Evolutionary conservation across 1,139 yeast genomes (phyloP), one percentile per base, ranked within the genome.

Genomic region (Geotrichum cucujoidarum): DNA sequence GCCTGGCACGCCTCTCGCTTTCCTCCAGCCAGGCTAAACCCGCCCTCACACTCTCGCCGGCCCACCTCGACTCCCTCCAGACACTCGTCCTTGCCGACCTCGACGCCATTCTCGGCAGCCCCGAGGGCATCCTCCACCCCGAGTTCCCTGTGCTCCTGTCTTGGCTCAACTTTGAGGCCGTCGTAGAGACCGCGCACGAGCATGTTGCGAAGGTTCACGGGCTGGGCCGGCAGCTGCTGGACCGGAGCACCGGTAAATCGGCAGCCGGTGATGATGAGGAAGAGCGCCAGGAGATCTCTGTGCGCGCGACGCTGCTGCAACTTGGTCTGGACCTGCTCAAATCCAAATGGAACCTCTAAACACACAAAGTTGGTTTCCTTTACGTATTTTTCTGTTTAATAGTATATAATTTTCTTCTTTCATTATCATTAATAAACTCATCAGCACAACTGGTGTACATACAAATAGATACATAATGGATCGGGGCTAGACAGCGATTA

Each of bases 91-190:
- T 27, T 11, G 34, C 30, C 13, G 22, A 29, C 8, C 24, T 11
- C 7, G 22, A n/a, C 3, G 35, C 33, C 4, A 21, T 21, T n/a
- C 27, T 24, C 8, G 27, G 27, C 27, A 18, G 27, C 11, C 29
- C 25, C 20, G 10, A 41, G 14, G 40, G 47, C 4, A 3, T 47
- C 11, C 22, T 22, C 20, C 25, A 32, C 8, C 34, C 31, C 4
- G 38, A 42, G 8, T 49, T 49, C 22, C 38, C 40, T 4, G 18
- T 45, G 10, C 27, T 49, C 21, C 27, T 35, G 14, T 43, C 49
- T n/a, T 49, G 52, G 52, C 30, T 36, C n/a, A 45, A 45, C 33
- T 49, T 49, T 30, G 16, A 45, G 36, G 40, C 43, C 2, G 51
- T 36, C 13, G 48, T 35, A 3, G 43, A 41, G 24, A 35, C 41